phyloP scores from a whole-genome alignment of 1,284 basidiomycete species.

The Baeospora myosura region DNA sequence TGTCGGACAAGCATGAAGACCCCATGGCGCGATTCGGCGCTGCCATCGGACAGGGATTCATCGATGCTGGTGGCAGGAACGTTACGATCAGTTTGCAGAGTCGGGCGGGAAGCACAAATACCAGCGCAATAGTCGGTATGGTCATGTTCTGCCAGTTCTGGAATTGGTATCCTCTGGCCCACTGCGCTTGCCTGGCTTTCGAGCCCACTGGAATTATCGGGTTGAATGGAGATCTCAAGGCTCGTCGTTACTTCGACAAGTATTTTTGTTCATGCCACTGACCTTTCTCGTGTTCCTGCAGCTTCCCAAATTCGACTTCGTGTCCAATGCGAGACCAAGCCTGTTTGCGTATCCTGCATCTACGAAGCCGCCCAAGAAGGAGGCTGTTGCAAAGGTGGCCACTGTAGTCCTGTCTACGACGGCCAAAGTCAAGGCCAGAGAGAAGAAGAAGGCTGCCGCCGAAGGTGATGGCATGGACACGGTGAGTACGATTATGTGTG shows the following conservation, averaged over 20 bases:
- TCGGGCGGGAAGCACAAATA: conserved; percentile 84
- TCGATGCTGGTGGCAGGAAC: conserved; percentile 94
- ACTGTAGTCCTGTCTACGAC: conserved; percentile 93
- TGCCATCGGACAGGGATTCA: conserved; percentile 88
- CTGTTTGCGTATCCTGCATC: conserved; percentile 84
- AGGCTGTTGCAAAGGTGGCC: conserved; percentile 82
- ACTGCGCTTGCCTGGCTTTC: conserved; percentile 86
- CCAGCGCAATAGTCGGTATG: conserved; percentile 92
- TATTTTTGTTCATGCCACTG: conserved; percentile 5
- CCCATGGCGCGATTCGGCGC: conserved; percentile 96
- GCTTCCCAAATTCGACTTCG: conserved; percentile 87
- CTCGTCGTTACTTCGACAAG: conserved; percentile 28
- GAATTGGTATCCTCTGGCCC: conserved; percentile 99
- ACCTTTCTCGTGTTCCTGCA: conserved; percentile 24
- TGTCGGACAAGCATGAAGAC: conserved; percentile 94
- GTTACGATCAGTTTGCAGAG: conserved; percentile 90
- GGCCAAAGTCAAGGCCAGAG: conserved; percentile 86
- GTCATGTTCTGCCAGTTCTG: conserved; percentile 95
- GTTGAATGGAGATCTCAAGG: conserved; percentile 77
- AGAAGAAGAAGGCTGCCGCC: conserved; percentile 79
- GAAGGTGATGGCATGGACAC: conserved; percentile 78
- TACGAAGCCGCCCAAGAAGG: conserved; percentile 84
- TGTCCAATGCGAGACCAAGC: conserved; percentile 82
- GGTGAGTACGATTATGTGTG: conserved; percentile 38
- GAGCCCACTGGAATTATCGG: conserved; percentile 92